phyloP scores from a whole-genome alignment of 192 early-diverging fungal species.

The Mortierella antarctica region DNA sequence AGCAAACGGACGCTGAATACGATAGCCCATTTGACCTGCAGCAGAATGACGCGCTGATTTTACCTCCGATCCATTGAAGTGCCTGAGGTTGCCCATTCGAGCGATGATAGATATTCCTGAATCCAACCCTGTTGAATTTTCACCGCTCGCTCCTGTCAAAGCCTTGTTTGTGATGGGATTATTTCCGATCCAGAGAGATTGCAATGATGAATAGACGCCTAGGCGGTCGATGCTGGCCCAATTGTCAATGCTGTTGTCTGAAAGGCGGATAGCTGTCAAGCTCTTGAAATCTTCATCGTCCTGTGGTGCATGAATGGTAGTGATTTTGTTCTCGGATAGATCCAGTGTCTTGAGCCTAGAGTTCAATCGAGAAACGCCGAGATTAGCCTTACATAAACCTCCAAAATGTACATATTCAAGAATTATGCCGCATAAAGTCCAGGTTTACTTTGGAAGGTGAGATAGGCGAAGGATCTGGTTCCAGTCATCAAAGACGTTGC shows the following conservation, averaged over 20 bases:
- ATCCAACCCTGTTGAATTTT: not conserved
- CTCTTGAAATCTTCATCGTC: conserved; percentile 36
- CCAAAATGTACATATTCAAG: conserved; percentile 26
- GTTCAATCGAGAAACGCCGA: not conserved
- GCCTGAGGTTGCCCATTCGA: conserved; percentile 52
- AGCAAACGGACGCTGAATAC: not conserved
- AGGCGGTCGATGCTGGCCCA: conserved; percentile 60
- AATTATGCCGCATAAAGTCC: not conserved
- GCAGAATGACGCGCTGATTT: not conserved
- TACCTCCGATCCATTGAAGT: conserved; percentile 65
- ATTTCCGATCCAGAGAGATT: conserved; percentile 54
- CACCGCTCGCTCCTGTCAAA: not conserved
- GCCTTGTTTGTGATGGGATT: conserved; percentile 48
- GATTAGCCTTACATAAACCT: not conserved
- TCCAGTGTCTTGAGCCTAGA: conserved; percentile 56
- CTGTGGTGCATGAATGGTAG: conserved; percentile 14
- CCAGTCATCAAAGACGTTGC: conserved; percentile 59
- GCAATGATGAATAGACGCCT: conserved; percentile 49
- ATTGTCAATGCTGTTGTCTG: conserved; percentile 54
- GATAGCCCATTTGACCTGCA: not conserved
- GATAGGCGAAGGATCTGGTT: conserved; percentile 54
- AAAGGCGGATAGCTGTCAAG: conserved; percentile 54
- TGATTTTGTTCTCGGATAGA: conserved; percentile 58
- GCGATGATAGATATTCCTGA: conserved; percentile 42
- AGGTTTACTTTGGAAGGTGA: conserved; percentile 54